Conservation (phyloP, 345 rosid species). For the Noccaea bulbosa region DNA sequence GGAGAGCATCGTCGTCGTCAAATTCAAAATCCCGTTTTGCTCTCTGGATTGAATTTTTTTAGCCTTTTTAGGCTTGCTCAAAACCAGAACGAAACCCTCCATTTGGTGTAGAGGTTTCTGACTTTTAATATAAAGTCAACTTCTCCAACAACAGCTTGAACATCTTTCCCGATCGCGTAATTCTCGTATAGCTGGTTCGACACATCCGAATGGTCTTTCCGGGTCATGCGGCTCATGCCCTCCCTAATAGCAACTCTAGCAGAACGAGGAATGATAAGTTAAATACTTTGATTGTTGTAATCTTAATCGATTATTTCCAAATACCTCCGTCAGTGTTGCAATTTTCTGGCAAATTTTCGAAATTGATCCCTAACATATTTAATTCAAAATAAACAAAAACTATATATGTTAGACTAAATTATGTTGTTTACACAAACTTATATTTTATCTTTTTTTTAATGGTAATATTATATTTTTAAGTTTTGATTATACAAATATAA, state of each 20-base stretch:
- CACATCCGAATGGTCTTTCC: constrained; percentile 89
- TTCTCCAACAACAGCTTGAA: constrained; percentile 99
- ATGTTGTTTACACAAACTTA: too few species aligned
- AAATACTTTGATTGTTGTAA: not conserved
- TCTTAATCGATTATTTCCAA: too few species aligned
- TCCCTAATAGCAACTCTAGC: constrained; percentile 95
- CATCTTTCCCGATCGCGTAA: too few species aligned
- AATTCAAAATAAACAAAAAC: too few species aligned
- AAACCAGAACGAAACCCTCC: constrained; percentile 3
- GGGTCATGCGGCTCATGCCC: constrained; percentile 98
- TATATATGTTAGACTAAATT: too few species aligned
- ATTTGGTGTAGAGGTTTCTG: not conserved
- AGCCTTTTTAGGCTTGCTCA: not conserved
- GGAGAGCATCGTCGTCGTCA: constrained; percentile 44
- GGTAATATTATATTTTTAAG: too few species aligned
- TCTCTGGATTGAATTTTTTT: not conserved
- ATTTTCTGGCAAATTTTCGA: too few species aligned
- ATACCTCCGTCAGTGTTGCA: too few species aligned
- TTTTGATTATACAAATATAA: too few species aligned
- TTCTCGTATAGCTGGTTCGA: constrained; percentile 98
- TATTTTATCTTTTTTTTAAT: too few species aligned
- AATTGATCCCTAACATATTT: too few species aligned
- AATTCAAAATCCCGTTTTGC: constrained; percentile 24
- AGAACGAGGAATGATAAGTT: constrained; percentile 2
- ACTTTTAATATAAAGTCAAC: not conserved